phyloP scores from a whole-genome alignment of 345 rosid genomes.

The Eutrema japonicum region DNA sequence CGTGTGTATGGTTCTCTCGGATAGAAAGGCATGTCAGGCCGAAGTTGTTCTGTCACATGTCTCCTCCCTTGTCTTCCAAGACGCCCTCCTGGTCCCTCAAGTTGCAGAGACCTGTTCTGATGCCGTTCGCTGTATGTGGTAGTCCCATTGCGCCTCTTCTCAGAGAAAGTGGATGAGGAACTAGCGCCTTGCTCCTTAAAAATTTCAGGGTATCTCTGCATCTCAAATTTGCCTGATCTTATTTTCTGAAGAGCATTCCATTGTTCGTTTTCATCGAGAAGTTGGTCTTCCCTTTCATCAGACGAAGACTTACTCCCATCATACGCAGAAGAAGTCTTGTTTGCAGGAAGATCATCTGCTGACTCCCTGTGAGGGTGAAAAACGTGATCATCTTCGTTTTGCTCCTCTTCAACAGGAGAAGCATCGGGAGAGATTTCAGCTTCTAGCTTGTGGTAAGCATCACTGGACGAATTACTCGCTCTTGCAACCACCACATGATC shows the following conservation, averaged over 20 bases:
- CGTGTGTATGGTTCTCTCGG: slow-evolving; percentile 52
- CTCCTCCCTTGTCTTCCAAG: slow-evolving; percentile 50
- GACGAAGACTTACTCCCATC: slow-evolving; percentile 75
- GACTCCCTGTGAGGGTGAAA: slow-evolving; percentile 20
- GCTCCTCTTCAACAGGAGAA: slow-evolving; percentile 35
- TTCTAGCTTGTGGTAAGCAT: slow-evolving; percentile 5
- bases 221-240: slow-evolving; percentile 45
- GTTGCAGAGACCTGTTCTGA: slow-evolving; percentile 47
- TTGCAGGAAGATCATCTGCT: slow-evolving; percentile 34
- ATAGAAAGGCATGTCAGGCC: slow-evolving; percentile 47
- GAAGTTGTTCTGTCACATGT: slow-evolving; percentile 48
- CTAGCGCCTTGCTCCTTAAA: slow-evolving; percentile 42
- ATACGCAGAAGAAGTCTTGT: slow-evolving; percentile 63
- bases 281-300: slow-evolving; percentile 64
- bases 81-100: slow-evolving; percentile 45
- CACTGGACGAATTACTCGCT: slow-evolving; percentile 25
- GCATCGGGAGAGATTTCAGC: slow-evolving; percentile 33
- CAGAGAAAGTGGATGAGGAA: slow-evolving; percentile 44
- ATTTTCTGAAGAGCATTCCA: slow-evolving; percentile 46
- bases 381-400: background rate
- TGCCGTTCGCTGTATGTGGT: slow-evolving; percentile 40
- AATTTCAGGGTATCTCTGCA: slow-evolving; percentile 32
- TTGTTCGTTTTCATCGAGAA: slow-evolving; percentile 40
- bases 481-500: slow-evolving; percentile 32
- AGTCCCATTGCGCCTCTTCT: slow-evolving; percentile 39